Evolutionary conservation across 2,329 filamentous ascomycete species (phyloP).

Genomic region (Paraphaeosphaeria minitans): DNA sequence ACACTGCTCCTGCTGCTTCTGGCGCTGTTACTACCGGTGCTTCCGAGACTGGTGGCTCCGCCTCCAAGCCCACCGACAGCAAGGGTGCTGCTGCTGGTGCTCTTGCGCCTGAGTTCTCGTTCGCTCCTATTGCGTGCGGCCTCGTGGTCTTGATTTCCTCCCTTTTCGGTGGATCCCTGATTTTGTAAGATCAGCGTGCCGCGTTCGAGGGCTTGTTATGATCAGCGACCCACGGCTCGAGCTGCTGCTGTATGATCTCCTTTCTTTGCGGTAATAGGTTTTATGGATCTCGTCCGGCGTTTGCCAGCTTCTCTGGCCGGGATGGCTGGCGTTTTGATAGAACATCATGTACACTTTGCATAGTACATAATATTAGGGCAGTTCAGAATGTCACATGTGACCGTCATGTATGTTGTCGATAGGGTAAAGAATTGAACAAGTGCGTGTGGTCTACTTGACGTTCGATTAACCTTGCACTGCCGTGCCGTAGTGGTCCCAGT

Average conservation of each 20-base stretch:
- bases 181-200: conserved; percentile 37
- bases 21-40: conserved; percentile 52
- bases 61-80: conserved; percentile 19
- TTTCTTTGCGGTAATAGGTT: conserved; percentile 15
- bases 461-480: not conserved
- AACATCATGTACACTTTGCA: conserved; percentile 17
- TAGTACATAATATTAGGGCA: conserved; percentile 20
- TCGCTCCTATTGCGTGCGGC: conserved; percentile 59
- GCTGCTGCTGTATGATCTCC: conserved; percentile 18
- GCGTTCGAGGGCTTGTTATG: not conserved
- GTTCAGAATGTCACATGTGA: not conserved
- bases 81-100: conserved; percentile 51
- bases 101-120: conserved; percentile 52
- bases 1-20: conserved; percentile 56
- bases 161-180: conserved; percentile 58
- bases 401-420: not conserved
- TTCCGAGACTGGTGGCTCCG: conserved; percentile 26
- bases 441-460: not conserved
- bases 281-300: conserved; percentile 9
- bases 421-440: not conserved
- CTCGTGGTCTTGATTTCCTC: conserved; percentile 58
- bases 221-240: conserved; percentile 12
- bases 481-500: no score
- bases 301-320: conserved; percentile 8
- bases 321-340: conserved; percentile 12